Base-by-base conservation (phyloP, 2,329 filamentous ascomycete species). In the Waltergamsia citrina region DNA sequence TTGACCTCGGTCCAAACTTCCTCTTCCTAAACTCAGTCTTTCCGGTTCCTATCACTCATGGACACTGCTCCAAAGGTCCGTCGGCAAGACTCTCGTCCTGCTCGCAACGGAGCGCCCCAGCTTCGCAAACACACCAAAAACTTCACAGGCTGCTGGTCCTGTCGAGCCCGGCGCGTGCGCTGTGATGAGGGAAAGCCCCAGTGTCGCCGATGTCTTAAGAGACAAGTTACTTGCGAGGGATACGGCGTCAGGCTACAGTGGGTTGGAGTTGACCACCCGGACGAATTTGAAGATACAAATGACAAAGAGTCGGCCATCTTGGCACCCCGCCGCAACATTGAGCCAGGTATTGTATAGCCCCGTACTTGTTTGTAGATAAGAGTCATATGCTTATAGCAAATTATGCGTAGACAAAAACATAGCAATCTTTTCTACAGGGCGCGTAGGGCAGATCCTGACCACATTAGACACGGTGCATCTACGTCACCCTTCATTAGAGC, bases 101-200 rank as follows among this genome's bases (percentile, higher is more conserved):
- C n/a, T n/a, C n/a, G n/a, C n/a, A n/a, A n/a, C n/a, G n/a, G n/a
- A n/a, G n/a, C n/a, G n/a, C n/a, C n/a, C n/a, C n/a, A n/a, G n/a
- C n/a, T n/a, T n/a, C n/a, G n/a, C n/a, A n/a, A n/a, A n/a, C n/a
- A n/a, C 15, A 45, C 38, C 25, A 53, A 53, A 37, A 50, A 44
- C 4, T 51, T 51, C 36, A 47, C 44, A 3, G 56, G 56, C 10
- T 59, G 56, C 36, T 57, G 53, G 54, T 54, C 54, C 6, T 60
- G 56, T 38, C 55, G 56, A 14, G 41, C 49, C 21, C 48, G 56
- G 14, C 52, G 53, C 39, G 51, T 59, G 43, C 59, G 59, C 43
- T 57, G 54, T 33, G 57, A 60, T 36, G 56, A 59, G 43, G 45
- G 41, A 21, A 48, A 46, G 18, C 57, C 56, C 3, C 41, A 39